Evolutionary conservation across 2,329 filamentous ascomycete species (phyloP), one percentile per base, ranked within the genome.

Genomic region (Raffaelea arxii): DNA sequence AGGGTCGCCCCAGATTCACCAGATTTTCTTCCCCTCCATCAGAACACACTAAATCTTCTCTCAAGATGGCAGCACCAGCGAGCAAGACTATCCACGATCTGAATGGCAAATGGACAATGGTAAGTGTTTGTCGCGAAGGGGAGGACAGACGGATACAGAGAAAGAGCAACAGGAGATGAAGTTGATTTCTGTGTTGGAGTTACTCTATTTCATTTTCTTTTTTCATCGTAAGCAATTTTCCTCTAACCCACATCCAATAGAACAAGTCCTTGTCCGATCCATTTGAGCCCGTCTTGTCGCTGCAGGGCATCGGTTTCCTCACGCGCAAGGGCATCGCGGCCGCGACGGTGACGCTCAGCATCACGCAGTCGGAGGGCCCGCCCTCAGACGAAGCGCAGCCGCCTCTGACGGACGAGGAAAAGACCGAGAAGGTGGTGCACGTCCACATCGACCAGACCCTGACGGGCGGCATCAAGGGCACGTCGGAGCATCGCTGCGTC

Each of bases 231-330:
- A 22, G 23, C 24, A 10, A 10, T 14, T n/a, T 4, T 23, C 16
- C 32, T 22, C 40, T 21, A 6, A 37, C 35, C 12, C 12, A 45
- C n/a, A 12, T 37, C 12, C n/a, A 32, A 51, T 58, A 91, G 86
- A 90, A 92, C 74, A 84, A 85, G 62, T 66, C 69, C 51, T 70
- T 89, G 55, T 89, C 85, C 49, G 81, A 84, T 63, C 67, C 73
- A 53, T 68, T 80, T 41, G 84, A 89, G 50, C 70, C 79, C 1
- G 76, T 84, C 51, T 80, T 95, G 49, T 60, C 73, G 43, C 74
- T 91, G 57, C 84, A 89, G 71, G 82, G 82, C 59, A 69, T 88
- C 50, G 69, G 78, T 63, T 91, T 77, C 76, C 56, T 90, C 43
- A 74, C 75, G 43, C 86, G 87, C 65, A 89, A 83, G 68, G 78